Evolutionary conservation across 75 land plant genomes (phyloP).

Genomic region (Larix kaempferi): DNA sequence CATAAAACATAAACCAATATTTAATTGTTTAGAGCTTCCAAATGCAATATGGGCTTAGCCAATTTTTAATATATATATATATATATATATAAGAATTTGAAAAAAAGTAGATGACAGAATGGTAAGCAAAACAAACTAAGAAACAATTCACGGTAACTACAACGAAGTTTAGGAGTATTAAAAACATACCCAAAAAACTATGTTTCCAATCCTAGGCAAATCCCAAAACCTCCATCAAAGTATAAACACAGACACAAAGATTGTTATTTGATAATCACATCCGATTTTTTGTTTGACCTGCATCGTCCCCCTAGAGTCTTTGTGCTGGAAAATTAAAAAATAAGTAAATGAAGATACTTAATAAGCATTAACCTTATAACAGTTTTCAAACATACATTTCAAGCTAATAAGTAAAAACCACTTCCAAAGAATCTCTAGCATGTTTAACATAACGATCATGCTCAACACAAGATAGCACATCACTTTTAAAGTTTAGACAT

Average conservation of each 20-base stretch:
- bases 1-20: no score
- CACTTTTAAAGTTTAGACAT: not conserved
- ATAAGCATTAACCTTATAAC: not conserved
- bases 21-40: no score
- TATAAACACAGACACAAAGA: slow-evolving; percentile 8
- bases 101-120: no score
- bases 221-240: slow-evolving; percentile 6
- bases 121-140: no score
- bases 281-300: slow-evolving; percentile 11
- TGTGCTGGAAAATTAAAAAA: slow-evolving; percentile 11
- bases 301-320: slow-evolving; percentile 15
- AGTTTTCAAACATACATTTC: not conserved
- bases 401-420: not conserved
- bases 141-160: no score
- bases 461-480: not conserved
- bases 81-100: no score
- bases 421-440: not conserved
- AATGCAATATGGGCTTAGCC: no score
- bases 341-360: not conserved
- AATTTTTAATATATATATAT: no score
- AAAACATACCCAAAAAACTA: slow-evolving; percentile 3
- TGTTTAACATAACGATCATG: no score
- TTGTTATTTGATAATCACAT: slow-evolving; percentile 1
- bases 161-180: no score
- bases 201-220: not conserved